Percentiles rank a stretch among this genome's conserved stretches.
Evolutionary conservation across 495 filamentous ascomycete genomes (phyloP).

Genomic region (Hypoxylon lienhwacheense): DNA sequence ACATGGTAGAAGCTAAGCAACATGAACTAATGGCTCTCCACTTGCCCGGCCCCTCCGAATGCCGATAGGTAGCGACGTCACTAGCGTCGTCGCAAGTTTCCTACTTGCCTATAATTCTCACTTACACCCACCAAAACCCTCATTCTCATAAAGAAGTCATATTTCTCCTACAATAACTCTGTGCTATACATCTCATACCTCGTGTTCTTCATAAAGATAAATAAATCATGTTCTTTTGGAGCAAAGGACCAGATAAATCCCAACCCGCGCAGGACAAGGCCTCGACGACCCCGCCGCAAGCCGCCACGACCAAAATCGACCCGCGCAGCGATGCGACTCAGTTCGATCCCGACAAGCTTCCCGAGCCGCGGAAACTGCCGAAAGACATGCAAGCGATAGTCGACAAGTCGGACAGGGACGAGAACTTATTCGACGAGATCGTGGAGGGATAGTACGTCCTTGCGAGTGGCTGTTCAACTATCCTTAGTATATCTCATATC

Average conservation of each 20-base stretch:
- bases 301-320: constrained; percentile 34
- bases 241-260: constrained; percentile 46
- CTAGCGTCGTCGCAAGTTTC: constrained; percentile 18
- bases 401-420: constrained; percentile 65
- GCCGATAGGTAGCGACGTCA: constrained; percentile 37
- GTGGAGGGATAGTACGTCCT: constrained; percentile 82
- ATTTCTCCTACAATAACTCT: neutral
- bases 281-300: constrained; percentile 30
- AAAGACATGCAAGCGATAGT: constrained; percentile 70
- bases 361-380: constrained; percentile 65
- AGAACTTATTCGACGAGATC: constrained; percentile 75
- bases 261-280: constrained; percentile 37
- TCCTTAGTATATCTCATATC: constrained; percentile 1
- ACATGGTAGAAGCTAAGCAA: too few species aligned
- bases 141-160: neutral
- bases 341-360: constrained; percentile 53
- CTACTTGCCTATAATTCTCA: too few species aligned
- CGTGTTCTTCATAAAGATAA: neutral
- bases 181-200: neutral
- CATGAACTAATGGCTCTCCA: too few species aligned
- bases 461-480: constrained; percentile 1
- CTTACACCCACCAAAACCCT: too few species aligned
- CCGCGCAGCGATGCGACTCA: constrained; percentile 40
- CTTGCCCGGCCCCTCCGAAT: constrained; percentile 25
- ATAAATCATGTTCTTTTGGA: constrained; percentile 42